Evolutionary conservation across 371 early-diverging fungal genomes (phyloP).

Genomic region (Astathelohania contejeani): DNA sequence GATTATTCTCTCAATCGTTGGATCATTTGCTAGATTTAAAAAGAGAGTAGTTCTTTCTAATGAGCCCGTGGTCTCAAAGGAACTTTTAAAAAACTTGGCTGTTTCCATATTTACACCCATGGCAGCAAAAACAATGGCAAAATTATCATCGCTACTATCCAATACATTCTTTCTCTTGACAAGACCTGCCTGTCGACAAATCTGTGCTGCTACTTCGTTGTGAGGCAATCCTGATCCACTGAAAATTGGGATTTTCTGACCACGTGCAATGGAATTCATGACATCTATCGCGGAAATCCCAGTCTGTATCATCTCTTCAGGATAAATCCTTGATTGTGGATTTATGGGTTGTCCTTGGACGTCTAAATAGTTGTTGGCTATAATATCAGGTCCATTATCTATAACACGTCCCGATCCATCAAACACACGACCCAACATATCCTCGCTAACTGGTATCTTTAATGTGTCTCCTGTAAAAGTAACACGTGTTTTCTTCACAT

Average conservation of each 20-base stretch:
- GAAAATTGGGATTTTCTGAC: constrained; percentile 99
- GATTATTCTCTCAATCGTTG: constrained; percentile 99
- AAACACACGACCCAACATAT: constrained; percentile 96
- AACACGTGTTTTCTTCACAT: constrained; percentile 82
- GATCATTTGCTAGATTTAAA: constrained; percentile 98
- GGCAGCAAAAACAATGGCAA: constrained; percentile 99
- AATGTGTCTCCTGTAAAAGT: constrained; percentile 91
- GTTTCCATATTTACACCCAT: constrained; percentile 99
- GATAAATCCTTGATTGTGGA: constrained; percentile 94
- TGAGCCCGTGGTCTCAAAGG: constrained; percentile 97
- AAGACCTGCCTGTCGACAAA: constrained; percentile 96
- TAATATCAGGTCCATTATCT: constrained; percentile 93
- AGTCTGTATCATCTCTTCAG: constrained; percentile 99
- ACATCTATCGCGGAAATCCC: constrained; percentile 98
- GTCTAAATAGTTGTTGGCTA: constrained; percentile 93
- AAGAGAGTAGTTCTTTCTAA: constrained; percentile 93
- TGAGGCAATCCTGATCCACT: constrained; percentile 98
- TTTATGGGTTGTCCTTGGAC: constrained; percentile 92
- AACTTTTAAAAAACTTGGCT: constrained; percentile 96
- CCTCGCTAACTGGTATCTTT: constrained; percentile 92
- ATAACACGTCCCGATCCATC: constrained; percentile 97
- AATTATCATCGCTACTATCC: constrained; percentile 95
- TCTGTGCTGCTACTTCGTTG: constrained; percentile 99
- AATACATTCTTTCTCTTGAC: constrained; percentile 88
- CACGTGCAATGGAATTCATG: constrained; percentile 99